Evolutionary conservation across 2,329 filamentous ascomycete species (phyloP).

Genomic region (Helicocarpus griseus): DNA sequence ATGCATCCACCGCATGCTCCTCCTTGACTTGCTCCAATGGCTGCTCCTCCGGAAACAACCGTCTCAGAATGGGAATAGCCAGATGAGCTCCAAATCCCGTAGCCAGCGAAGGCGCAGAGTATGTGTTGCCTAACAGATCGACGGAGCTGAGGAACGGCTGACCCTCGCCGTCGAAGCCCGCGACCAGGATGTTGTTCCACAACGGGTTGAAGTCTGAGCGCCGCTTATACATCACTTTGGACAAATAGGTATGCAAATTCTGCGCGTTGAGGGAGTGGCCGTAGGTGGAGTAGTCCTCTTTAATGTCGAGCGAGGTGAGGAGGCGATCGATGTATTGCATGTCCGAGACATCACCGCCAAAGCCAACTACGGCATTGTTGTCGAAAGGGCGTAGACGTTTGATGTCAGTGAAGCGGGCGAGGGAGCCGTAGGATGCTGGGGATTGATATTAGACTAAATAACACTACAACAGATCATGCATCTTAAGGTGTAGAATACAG

Average conservation of each 20-base stretch:
- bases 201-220: slow-evolving; percentile 93
- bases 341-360: slow-evolving; percentile 94
- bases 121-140: slow-evolving; percentile 88
- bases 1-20: slow-evolving; percentile 68
- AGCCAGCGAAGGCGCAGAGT: slow-evolving; percentile 75
- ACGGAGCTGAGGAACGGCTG: slow-evolving; percentile 85
- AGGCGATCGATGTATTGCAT: slow-evolving; percentile 97
- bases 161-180: slow-evolving; percentile 68
- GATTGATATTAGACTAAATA: neutral
- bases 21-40: slow-evolving; percentile 59
- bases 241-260: slow-evolving; percentile 92
- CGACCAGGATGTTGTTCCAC: slow-evolving; percentile 92
- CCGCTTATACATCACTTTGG: slow-evolving; percentile 91
- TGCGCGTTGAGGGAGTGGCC: slow-evolving; percentile 63
- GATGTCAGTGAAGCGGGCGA: slow-evolving; percentile 91
- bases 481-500: neutral
- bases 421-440: slow-evolving; percentile 89
- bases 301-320: slow-evolving; percentile 74
- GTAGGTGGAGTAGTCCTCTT: slow-evolving; percentile 67
- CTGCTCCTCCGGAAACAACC: slow-evolving; percentile 73
- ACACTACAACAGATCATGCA: neutral
- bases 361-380: slow-evolving; percentile 73
- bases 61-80: slow-evolving; percentile 82
- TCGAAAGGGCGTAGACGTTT: slow-evolving; percentile 90
- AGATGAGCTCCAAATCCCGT: slow-evolving; percentile 92